Evolutionary conservation across 768 basidiomycete species (phyloP), one percentile per base, ranked within the genome.

Genomic region (Suillus placidus): DNA sequence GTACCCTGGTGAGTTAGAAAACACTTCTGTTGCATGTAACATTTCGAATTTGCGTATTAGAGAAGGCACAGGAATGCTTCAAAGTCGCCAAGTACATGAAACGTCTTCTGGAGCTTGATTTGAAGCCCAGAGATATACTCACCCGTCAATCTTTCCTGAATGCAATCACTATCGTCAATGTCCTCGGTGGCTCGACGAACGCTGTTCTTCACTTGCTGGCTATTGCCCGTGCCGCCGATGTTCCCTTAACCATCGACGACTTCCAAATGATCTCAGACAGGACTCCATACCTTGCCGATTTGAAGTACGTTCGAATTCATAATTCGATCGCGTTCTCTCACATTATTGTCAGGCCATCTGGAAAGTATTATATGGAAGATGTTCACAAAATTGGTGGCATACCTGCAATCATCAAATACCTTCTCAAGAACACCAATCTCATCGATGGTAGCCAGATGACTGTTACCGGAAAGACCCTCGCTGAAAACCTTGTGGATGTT

Each of bases 321-420:
- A 37, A 43, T 58, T 7, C 40, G 64, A 42, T 54, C 54, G 9
- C 38, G 61, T 30, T 40, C 60, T 61, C 63, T 70, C 43, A 71
- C 56, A 47, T 12, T 32, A 52, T 16, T 6, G 60, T 6, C 63
- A 90, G 89, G 79, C 92, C 93, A 18, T 93, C 92, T 8, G 94
- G 93, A 32, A 87, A 87, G 79, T 95, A 93, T 76, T 88, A 90
- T 72, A 95, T 95, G 93, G 90, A 94, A 76, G 94, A 96, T 71
- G 83, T 95, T 55, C 94, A 95, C 80, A 87, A 83, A 67, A 87
- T 91, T 65, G 94, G 94, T 35, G 94, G 94, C 64, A 86, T 94
- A 62, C 94, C 94, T 0, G 91, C 91, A 1, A 83, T 95, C 61
- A 77, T 95, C 66, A 95, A 94, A 77, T 94, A 94, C 74, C 83